phyloP scores from a whole-genome alignment of 805 yeast species.

The Kuraishia molischiana region DNA sequence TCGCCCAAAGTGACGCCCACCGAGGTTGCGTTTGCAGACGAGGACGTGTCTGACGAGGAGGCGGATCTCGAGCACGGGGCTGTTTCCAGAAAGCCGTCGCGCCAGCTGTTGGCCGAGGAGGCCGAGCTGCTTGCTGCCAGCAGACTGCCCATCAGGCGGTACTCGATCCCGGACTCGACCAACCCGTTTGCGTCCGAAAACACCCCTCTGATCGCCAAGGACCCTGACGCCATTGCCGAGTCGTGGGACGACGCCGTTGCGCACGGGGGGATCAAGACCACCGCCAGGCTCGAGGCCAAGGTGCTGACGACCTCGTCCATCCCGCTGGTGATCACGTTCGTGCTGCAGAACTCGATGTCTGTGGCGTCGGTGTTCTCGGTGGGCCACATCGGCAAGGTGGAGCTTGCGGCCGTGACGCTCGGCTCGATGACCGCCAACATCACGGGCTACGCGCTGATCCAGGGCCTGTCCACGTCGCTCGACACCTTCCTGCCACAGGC shows the following conservation, averaged over 20 bases:
- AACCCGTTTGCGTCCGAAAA: slow-evolving; percentile 2
- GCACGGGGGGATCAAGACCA: slow-evolving; percentile 3
- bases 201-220: slow-evolving; percentile 5
- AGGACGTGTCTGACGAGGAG: background rate
- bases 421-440: slow-evolving; percentile 49
- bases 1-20: background rate
- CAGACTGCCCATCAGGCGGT: slow-evolving; percentile 14
- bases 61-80: background rate
- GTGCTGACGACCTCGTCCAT: slow-evolving; percentile 28
- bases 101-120: slow-evolving; percentile 15
- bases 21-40: background rate
- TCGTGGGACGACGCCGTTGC: slow-evolving; percentile 6
- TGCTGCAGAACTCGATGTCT: slow-evolving; percentile 56
- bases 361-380: slow-evolving; percentile 70
- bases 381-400: slow-evolving; percentile 51
- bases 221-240: slow-evolving; percentile 15
- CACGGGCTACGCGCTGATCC: slow-evolving; percentile 45
- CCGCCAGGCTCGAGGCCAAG: slow-evolving; percentile 10
- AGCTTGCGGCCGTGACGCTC: slow-evolving; percentile 49
- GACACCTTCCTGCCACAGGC: slow-evolving; percentile 56
- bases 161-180: slow-evolving; percentile 4
- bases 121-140: slow-evolving; percentile 17
- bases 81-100: background rate
- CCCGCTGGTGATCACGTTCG: slow-evolving; percentile 42
- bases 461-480: slow-evolving; percentile 47